Evolutionary conservation across 1,139 yeast species (phyloP), one percentile per base, ranked within the genome.

Genomic region (Diutina ranongensis): DNA sequence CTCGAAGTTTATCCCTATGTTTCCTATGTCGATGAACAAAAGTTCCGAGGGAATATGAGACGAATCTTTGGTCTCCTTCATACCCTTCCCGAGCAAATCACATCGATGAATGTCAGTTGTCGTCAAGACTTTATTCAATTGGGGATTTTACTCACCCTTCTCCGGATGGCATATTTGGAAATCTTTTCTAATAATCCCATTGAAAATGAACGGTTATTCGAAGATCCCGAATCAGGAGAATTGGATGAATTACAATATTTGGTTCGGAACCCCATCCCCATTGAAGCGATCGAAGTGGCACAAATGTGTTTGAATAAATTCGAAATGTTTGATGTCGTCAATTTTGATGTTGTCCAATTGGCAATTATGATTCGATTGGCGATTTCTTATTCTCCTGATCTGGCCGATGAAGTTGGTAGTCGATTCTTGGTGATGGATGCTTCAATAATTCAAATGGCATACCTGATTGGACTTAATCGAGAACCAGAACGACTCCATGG

Each of bases 1-100:
- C 57, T 57, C 21, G 57, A 60, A 16, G 60, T 74, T 4, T 73
- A 75, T 51, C 77, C 79, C 1, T 68, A 66, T 38, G 62, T 74
- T 47, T 81, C 82, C 1, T 63, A 72, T 35, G 48, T 76, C 22
- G 80, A 76, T 55, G 79, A 76, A 51, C 50, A 47, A 10, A 58
- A 58, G 34, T 58, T 62, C 42, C 55, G 51, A 32, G 46, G 44
- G 3, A 51, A 61, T 7, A 47, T 66, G 34, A 46, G 48, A 2
- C 54, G 57, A 42, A 53, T 63, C 12, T 48, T 58, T 4, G 62
- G 62, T 2, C 50, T 7, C 5, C 10, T 25, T 7, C 9, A 25
- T 7, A 10, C 5, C 5, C 10, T 53, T 4, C 49, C 28, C 9
- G 10, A 7, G 58, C 56, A 61, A 7, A 25, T 25, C 28, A 25